Conservation (phyloP, 23 red algal species). For the Chondrus crispus region DNA sequence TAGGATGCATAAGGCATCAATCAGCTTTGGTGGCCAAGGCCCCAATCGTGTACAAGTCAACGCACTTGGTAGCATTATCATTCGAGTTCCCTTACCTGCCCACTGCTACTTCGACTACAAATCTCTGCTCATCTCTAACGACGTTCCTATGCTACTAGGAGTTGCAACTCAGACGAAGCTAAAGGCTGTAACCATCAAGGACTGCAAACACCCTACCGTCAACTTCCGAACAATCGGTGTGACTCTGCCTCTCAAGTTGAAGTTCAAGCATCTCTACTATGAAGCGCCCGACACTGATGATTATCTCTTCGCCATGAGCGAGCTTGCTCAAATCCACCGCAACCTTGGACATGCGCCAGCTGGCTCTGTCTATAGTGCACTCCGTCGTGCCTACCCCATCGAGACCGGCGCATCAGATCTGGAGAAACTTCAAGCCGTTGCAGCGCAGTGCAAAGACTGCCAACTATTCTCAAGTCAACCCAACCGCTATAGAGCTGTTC, state of each 20-base stretch:
- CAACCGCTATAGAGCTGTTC: neutral
- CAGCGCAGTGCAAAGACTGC: neutral
- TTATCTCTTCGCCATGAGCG: neutral
- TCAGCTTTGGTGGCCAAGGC: neutral
- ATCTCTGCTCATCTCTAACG: neutral
- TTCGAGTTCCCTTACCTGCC: neutral
- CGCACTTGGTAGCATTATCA: neutral
- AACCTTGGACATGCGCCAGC: conserved; percentile 13
- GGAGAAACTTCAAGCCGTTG: neutral
- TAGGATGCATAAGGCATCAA: neutral
- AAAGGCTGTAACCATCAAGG: neutral
- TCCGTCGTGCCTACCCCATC: neutral
- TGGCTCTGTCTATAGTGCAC: neutral
- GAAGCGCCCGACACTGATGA: neutral
- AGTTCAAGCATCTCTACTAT: neutral
- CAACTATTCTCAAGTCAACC: neutral
- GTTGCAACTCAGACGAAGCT: neutral
- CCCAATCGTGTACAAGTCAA: neutral
- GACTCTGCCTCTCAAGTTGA: neutral
- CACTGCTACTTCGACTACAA: neutral
- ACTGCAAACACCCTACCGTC: neutral
- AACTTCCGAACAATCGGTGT: neutral
- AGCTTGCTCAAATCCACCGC: neutral
- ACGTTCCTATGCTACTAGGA: neutral
- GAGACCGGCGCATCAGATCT: neutral